Evolutionary conservation across 2,329 filamentous ascomycete genomes (phyloP).

Genomic region (Fusarium sp.): DNA sequence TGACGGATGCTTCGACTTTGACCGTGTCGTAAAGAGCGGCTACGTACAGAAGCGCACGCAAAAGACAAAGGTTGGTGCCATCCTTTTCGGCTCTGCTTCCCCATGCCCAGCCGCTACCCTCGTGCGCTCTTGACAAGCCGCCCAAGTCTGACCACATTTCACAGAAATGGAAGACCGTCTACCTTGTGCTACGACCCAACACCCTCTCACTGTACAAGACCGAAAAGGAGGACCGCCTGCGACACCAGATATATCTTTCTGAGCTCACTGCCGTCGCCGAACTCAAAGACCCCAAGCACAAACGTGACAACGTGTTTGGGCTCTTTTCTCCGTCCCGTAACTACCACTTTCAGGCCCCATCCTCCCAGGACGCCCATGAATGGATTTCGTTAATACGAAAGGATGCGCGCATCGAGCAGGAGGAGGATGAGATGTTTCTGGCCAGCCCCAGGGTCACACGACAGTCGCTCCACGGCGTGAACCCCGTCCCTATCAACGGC

Average conservation of each 20-base stretch:
- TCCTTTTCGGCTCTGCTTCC: neutral
- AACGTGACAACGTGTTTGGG: conserved; percentile 89
- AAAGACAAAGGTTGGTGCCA: conserved; percentile 85
- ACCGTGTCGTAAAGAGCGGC: conserved; percentile 92
- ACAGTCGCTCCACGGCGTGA: conserved; percentile 56
- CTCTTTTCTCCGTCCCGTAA: conserved; percentile 93
- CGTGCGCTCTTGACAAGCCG: neutral
- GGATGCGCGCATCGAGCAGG: conserved; percentile 88
- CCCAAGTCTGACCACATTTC: conserved; percentile 41
- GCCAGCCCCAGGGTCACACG: conserved; percentile 74
- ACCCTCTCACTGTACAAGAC: conserved; percentile 94
- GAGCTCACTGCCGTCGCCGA: conserved; percentile 93
- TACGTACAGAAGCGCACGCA: conserved; percentile 90
- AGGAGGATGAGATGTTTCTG: conserved; percentile 87
- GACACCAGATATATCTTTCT: conserved; percentile 88
- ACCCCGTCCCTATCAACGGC: conserved; percentile 35
- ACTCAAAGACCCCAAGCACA: conserved; percentile 90
- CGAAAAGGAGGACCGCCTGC: conserved; percentile 89
- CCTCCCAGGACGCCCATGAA: conserved; percentile 81
- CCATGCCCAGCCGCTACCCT: neutral
- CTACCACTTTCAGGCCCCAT: conserved; percentile 87
- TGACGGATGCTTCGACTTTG: conserved; percentile 96
- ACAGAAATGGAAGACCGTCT: conserved; percentile 91
- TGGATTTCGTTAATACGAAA: conserved; percentile 89
- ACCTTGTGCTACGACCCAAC: conserved; percentile 91